These are phyloP conservation scores for Exophiala sideris DNA, from an alignment of 2,329 filamentous ascomycete genomes.

Conservation along the genomic window DNA sequence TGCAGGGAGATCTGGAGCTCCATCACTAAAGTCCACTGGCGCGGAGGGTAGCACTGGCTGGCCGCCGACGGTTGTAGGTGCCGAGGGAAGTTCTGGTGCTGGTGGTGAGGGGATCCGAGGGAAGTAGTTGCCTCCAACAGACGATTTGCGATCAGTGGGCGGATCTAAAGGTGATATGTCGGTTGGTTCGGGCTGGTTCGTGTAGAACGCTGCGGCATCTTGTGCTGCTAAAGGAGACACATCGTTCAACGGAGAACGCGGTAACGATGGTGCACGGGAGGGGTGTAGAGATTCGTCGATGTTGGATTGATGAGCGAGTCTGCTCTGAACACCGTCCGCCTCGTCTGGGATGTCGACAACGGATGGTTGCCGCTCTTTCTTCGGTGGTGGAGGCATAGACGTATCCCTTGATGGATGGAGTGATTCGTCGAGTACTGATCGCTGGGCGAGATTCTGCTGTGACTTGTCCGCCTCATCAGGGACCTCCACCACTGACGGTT, in stretches of 20 bases:
- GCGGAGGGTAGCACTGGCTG: constrained; percentile 27
- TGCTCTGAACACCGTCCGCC: constrained; percentile 46
- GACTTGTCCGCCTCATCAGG: constrained; percentile 56
- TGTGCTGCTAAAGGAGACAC: constrained; percentile 25
- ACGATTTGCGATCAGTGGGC: constrained; percentile 44
- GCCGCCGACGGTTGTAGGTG: constrained; percentile 25
- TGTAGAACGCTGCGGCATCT: constrained; percentile 35
- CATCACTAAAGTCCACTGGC: constrained; percentile 20
- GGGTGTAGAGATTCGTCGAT: constrained; percentile 51
- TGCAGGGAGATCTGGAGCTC: constrained; percentile 5
- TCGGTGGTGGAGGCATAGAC: constrained; percentile 34
- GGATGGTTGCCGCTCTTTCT: constrained; percentile 43
- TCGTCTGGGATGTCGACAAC: constrained; percentile 62
- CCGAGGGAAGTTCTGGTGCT: constrained; percentile 33
- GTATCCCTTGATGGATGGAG: constrained; percentile 48
- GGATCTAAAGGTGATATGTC: constrained; percentile 55
- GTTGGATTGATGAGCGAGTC: constrained; percentile 46
- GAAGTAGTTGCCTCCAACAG: constrained; percentile 58
- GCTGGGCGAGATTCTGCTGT: constrained; percentile 42
- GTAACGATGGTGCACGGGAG: constrained; percentile 26
- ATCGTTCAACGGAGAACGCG: constrained; percentile 14
- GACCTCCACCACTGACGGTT: constrained; percentile 59
- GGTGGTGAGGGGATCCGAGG: constrained; percentile 46
- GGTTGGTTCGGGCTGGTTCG: constrained; percentile 34
- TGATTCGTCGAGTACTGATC: constrained; percentile 50